Conservation (phyloP, 805 yeast species). For the Metschnikowia baotianmanensis region DNA sequence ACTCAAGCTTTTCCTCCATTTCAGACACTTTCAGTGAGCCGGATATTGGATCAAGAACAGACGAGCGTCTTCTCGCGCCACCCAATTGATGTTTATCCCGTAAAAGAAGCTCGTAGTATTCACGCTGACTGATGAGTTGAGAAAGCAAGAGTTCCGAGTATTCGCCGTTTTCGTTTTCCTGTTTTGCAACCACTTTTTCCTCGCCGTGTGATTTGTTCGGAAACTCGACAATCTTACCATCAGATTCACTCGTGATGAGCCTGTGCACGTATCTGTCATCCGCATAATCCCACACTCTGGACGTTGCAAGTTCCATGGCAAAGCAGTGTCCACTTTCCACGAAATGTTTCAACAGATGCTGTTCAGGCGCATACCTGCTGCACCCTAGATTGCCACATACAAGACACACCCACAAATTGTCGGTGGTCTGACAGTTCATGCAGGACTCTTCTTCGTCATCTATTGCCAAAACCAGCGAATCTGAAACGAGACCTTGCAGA, state of each 20-base stretch:
- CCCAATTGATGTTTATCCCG: slow-evolving; percentile 19
- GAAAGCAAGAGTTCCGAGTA: slow-evolving; percentile 75
- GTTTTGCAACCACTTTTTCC: slow-evolving; percentile 3
- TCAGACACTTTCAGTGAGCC: slow-evolving; percentile 17
- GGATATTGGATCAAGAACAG: slow-evolving; percentile 7
- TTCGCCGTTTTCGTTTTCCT: slow-evolving; percentile 42
- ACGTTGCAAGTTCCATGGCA: slow-evolving; percentile 82
- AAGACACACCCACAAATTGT: slow-evolving; percentile 83
- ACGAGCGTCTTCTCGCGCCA: slow-evolving; percentile 16
- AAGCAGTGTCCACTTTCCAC: slow-evolving; percentile 79
- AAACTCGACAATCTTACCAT: slow-evolving; percentile 86
- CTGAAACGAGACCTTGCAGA: neutral
- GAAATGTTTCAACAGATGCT: slow-evolving; percentile 84
- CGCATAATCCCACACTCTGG: slow-evolving; percentile 93
- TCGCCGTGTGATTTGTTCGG: slow-evolving; percentile 30
- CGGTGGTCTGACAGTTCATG: slow-evolving; percentile 52
- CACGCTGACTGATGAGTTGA: slow-evolving; percentile 83
- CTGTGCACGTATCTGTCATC: slow-evolving; percentile 90
- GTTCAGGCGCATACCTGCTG: slow-evolving; percentile 74
- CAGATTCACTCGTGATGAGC: slow-evolving; percentile 76
- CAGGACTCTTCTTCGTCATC: slow-evolving; percentile 40
- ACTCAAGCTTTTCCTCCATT: slow-evolving; percentile 28
- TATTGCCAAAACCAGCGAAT: slow-evolving; percentile 2
- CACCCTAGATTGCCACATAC: slow-evolving; percentile 93
- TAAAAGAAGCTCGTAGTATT: slow-evolving; percentile 61